Base-by-base conservation (phyloP, 2,329 filamentous ascomycete species). In the Talaromyces sp. region DNA sequence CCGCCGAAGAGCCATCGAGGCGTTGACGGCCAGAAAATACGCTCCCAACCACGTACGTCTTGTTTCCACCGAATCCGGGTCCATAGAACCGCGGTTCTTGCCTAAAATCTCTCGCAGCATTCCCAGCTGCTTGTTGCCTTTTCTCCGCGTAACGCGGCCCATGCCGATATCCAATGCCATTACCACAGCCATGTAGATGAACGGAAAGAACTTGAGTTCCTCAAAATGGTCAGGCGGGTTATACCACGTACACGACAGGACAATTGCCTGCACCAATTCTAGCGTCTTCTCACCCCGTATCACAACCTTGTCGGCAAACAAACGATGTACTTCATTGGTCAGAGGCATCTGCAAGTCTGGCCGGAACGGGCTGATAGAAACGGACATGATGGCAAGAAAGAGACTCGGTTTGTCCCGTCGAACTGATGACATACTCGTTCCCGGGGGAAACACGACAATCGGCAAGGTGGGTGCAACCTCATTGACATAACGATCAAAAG, bases 181-280 rank as follows among this genome's bases (percentile, higher is more conserved):
- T 67, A 91, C 84, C 55, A 88, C 88, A 2, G 90, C 89, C 70
- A 91, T 86, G 72, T 96, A 91, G 53, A 92, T 87, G 66, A 95
- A 83, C 77, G 94, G 90, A 76, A 95, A 96, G 73, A 95, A 96
- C 72, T 95, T 95, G 70, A 94, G 85, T 76, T 95, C 89, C 69
- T 96, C 91, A 63, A 90, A 90, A 68, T 90, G 85, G 66, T 94
- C 88, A 0, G 92, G 92, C 16, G 91, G 91, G 73, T 87, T 87
- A 73, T 96, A 96, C 90, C 92, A 96, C 23, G 92, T 84, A n/a
- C 88, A 86, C 6, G 86, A 82, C 3, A 96, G 79, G 62, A 91
- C 83, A 47, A 96, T 78, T 1, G 90, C 85, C 76, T 96, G 92
- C 8, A 96, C 86, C 6, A 96, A 80, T 73, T 96, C 92, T 18